A percentile compares a stretch with the other conserved stretches of the same genome.
Evolutionary conservation across 108 stramenopile species (phyloP).

Genomic region (Cyclotella sp.): DNA sequence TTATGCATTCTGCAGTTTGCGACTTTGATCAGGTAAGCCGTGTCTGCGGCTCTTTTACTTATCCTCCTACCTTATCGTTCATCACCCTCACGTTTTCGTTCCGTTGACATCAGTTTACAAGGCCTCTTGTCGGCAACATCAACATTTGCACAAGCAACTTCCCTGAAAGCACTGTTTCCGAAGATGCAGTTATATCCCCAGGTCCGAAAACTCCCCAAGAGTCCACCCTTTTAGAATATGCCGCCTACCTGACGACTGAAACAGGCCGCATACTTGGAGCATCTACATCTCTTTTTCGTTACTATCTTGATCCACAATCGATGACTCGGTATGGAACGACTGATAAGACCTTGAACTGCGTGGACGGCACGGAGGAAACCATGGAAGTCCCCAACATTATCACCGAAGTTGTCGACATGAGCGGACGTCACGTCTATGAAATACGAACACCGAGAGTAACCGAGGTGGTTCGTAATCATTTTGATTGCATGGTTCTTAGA

Average conservation of each 20-base stretch:
- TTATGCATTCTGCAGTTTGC: conserved; percentile 50
- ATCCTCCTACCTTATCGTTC: not conserved
- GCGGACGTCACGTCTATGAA: conserved; percentile 46
- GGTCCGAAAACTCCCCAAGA: conserved; percentile 1
- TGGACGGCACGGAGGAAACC: conserved; percentile 43
- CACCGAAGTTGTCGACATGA: conserved; percentile 16
- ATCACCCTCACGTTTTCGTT: not conserved
- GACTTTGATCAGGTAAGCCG: conserved; percentile 49
- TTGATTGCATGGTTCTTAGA: conserved; percentile 73
- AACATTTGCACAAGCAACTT: conserved; percentile 52
- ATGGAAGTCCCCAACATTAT: conserved; percentile 44
- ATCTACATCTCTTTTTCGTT: conserved; percentile 42
- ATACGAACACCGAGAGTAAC: conserved; percentile 76
- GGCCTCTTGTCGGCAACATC: conserved; percentile 51
- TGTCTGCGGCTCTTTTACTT: too few species aligned
- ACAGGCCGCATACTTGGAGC: conserved; percentile 47
- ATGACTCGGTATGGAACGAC: conserved; percentile 26
- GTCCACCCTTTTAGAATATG: conserved; percentile 20
- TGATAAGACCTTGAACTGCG: conserved; percentile 35
- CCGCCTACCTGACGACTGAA: conserved; percentile 39
- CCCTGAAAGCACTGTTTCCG: not conserved
- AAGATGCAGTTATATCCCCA: not conserved
- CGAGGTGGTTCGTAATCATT: conserved; percentile 82
- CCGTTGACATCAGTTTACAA: conserved; percentile 5
- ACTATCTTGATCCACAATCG: conserved; percentile 41